These are phyloP conservation scores for Phytophthora litchii DNA, from an alignment of 352 stramenopile genomes.

Conservation along the genomic window DNA sequence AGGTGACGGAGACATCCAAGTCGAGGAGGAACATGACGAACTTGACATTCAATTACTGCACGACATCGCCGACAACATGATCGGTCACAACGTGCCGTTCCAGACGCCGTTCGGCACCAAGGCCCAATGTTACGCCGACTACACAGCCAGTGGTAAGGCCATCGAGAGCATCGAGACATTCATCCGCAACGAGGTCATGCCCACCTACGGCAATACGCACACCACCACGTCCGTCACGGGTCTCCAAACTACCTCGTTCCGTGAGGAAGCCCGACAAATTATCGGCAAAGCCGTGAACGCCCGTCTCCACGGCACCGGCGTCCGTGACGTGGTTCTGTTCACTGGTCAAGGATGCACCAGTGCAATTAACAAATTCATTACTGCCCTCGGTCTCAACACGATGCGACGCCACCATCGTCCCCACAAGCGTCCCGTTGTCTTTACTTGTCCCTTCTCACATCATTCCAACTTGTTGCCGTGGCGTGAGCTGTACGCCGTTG, in stretches of 20 bases:
- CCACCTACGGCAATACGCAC: conserved; percentile 98
- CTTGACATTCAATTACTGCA: conserved; percentile 40
- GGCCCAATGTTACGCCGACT: conserved; percentile 95
- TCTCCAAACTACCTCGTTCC: conserved; percentile 93
- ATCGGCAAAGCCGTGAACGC: conserved; percentile 91
- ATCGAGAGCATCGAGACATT: conserved; percentile 93
- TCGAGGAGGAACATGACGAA: conserved; percentile 21
- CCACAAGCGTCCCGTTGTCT: conserved; percentile 78
- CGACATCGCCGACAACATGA: conserved; percentile 56
- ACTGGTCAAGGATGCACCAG: conserved; percentile 85
- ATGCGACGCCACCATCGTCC: conserved; percentile 38
- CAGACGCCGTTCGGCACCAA: conserved; percentile 73
- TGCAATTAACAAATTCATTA: conserved; percentile 87
- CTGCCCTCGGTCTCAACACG: conserved; percentile 61
- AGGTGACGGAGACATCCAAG: conserved; percentile 6
- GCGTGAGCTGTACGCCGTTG: conserved; percentile 87
- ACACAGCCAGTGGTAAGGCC: conserved; percentile 92
- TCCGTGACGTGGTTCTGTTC: conserved; percentile 96
- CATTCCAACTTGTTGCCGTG: conserved; percentile 98
- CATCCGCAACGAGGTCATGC: conserved; percentile 88
- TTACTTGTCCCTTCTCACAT: conserved; percentile 96
- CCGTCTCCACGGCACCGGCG: conserved; percentile 80
- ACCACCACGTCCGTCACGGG: conserved; percentile 88
- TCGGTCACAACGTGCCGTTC: conserved; percentile 58
- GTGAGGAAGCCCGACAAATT: conserved; percentile 94